These are phyloP conservation scores for Colletotrichum sp. DNA, from an alignment of 2,329 filamentous ascomycete genomes.

Conservation along the genomic window DNA sequence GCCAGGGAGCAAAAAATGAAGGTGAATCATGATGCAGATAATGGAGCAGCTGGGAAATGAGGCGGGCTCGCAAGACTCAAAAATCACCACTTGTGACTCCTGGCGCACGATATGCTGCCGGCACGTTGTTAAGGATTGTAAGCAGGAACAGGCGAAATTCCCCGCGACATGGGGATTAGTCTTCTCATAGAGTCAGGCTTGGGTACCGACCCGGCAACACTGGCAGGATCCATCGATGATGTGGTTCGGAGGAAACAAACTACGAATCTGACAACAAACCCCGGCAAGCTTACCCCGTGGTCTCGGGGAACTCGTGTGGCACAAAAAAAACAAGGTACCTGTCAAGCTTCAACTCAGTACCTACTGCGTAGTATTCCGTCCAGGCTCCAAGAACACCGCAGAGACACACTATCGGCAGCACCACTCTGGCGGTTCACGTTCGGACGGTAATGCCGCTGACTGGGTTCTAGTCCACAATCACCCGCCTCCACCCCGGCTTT, in stretches of 20 bases:
- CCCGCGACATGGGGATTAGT: not conserved
- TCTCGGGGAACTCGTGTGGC: not conserved
- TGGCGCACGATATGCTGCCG: not conserved
- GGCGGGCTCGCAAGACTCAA: not conserved
- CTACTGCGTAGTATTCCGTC: not conserved
- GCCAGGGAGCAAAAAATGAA: not conserved
- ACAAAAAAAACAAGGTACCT: not conserved
- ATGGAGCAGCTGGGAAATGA: not conserved
- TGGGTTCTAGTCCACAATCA: conserved; percentile 1
- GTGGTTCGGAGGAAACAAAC: not conserved
- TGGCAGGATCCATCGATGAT: not conserved
- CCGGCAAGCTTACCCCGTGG: not conserved
- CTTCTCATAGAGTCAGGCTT: not conserved
- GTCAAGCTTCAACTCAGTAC: not conserved
- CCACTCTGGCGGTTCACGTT: not conserved
- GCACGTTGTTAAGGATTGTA: not conserved
- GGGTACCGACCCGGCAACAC: not conserved
- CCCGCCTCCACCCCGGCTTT: not conserved
- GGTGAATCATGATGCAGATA: not conserved
- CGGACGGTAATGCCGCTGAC: not conserved
- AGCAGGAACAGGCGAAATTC: not conserved
- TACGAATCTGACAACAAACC: conserved; percentile 7
- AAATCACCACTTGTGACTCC: not conserved
- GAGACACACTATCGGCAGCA: not conserved
- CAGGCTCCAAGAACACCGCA: not conserved